Evolutionary conservation across 441 rosid genomes (phyloP).

Genomic region (Francoa sonchifolia): DNA sequence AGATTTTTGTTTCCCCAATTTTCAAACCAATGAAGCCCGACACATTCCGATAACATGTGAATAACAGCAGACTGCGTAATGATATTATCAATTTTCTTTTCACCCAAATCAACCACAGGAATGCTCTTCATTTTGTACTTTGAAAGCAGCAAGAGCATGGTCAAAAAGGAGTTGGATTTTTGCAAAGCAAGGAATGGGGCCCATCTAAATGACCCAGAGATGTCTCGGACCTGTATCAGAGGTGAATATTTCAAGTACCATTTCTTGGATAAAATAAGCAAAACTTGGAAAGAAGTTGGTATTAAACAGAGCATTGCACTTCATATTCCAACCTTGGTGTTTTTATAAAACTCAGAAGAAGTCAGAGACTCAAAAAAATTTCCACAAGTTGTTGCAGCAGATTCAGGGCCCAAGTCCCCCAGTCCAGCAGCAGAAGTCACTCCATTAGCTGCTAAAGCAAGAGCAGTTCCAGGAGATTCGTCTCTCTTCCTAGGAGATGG

Average conservation of each 20-base stretch:
- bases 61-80: slow-evolving; percentile 88
- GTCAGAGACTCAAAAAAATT: slow-evolving; percentile 80
- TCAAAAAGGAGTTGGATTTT: slow-evolving; percentile 72
- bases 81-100: slow-evolving; percentile 64
- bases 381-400: slow-evolving; percentile 68
- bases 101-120: slow-evolving; percentile 76
- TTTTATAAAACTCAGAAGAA: slow-evolving; percentile 67
- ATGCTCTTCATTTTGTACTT: slow-evolving; percentile 97
- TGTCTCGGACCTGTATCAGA: slow-evolving; percentile 68
- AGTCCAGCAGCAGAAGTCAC: slow-evolving; percentile 31
- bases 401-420: slow-evolving; percentile 48
- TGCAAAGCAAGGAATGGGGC: slow-evolving; percentile 95
- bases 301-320: background rate
- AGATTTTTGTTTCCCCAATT: slow-evolving; percentile 84
- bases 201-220: slow-evolving; percentile 94
- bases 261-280: background rate
- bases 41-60: slow-evolving; percentile 92
- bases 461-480: slow-evolving; percentile 27
- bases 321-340: slow-evolving; percentile 45
- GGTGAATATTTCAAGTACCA: no score
- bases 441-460: slow-evolving; percentile 45
- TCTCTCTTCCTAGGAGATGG: slow-evolving; percentile 65
- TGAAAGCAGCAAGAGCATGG: slow-evolving; percentile 86
- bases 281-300: background rate
- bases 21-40: slow-evolving; percentile 89